Base-by-base conservation (phyloP, 1,284 basidiomycete species). In the Farysia itapuensis region DNA sequence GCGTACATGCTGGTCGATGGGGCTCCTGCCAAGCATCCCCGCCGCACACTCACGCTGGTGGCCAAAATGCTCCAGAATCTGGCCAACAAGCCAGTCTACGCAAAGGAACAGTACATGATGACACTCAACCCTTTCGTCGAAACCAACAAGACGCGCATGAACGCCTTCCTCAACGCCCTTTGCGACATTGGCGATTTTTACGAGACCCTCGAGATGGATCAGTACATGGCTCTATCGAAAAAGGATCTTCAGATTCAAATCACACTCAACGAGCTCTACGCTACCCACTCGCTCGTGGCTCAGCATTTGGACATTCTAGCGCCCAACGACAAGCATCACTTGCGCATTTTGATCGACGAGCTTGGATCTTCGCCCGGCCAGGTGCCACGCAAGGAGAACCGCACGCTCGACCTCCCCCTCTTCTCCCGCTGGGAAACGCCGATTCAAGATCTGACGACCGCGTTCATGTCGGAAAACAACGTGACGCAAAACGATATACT, bases 161-260 rank as follows among this genome's bases (percentile, higher is more conserved):
- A 97, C 77, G 86, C 88, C 68, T 98, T 99, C 80, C 82, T 98
- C 70, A 97, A 97, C 78, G 87, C 85, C 61, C 82, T 99, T 43
- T 97, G 95, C 75, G 95, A 98, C 78, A 94, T 99, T 44, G 93
- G 91, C 49, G 95, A 98, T 79, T 99, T 99, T 77, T 97, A 97
- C 79, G 95, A 98, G 67, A 93, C 94, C 9, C 83, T 99, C 44
- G 95, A 99, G 89, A 92, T 97, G 86, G 94, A 98, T 79, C 95
- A 98, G 82, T 99, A 99, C 79, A 96, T 99, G 92, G 94, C 95
- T 12, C 81, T 99, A 49, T 96, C 93, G 48, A 98, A 98, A 83
- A 97, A 96, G 80, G 94, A 98, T 77, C 82, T 97, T 54, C 86
- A 89, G 81, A 97, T 99, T 79, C 88, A 90, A 78, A 98, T 99